Evolutionary conservation across 352 stramenopile species (phyloP), one percentile per base, ranked within the genome.

Genomic region (Phytopythium sindhum): DNA sequence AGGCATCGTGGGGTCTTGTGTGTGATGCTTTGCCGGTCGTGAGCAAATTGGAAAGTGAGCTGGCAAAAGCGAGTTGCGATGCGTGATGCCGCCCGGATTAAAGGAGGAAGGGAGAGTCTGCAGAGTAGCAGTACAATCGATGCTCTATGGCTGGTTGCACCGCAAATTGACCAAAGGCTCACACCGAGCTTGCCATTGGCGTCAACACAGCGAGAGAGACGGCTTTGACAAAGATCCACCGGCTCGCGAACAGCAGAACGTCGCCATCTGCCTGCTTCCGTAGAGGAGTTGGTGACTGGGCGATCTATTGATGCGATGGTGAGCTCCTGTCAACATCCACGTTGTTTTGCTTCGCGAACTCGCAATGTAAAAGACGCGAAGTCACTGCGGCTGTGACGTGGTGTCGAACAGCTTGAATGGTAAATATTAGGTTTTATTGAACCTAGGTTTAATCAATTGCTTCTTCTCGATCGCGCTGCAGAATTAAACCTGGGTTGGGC

Each of bases 11-110:
- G 10, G n/a, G 35, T 31, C 21, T 24, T 50, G 35, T n/a, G 52
- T 48, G 53, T 33, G 53, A 15, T n/a, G 53, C 53, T 39, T 45
- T 29, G 53, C 31, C 12, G 33, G 33, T 42, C 23, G 35, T 24
- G 54, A 50, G 54, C 33, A 37, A 60, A 50, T 35, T 48, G 8
- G 35, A 15, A 33, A 60, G n/a, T 60, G 54, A 60, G 2, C 23
- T 9, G 21, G 12, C 35, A 8, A 26, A 28, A 26, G 42, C 15
- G 19, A 23, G 42, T 17, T 23, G 42, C 42, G 21, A 26, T 24
- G 42, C 28, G 17, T 37, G 48, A 29, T 6, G 23, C 17, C 17
- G 47, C 10, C 48, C 17, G 15, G 42, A 50, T 50, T 50, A 50
- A 26, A 50, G 21, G 42, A 50, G 14, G 19, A 23, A 23, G 14